Evolutionary conservation across 805 yeast species (phyloP), one percentile per base, ranked within the genome.

Genomic region (Hanseniaspora vineae): DNA sequence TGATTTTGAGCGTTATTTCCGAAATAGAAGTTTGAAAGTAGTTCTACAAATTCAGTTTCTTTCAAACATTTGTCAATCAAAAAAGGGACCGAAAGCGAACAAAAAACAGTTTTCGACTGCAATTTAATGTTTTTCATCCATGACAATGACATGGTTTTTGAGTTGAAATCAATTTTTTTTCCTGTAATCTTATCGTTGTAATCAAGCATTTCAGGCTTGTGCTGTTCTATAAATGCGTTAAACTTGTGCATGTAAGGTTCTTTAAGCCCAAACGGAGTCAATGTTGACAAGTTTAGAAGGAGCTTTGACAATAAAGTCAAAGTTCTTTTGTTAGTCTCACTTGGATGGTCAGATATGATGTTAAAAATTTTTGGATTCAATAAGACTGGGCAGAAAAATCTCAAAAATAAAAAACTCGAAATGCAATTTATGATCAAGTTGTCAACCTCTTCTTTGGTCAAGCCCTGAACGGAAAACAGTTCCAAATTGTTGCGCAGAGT

Each of bases 321-420:
- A 0, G 95, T 83, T 50, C 95, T 71, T 53, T 87, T 89, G 1
- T 80, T 71, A 11, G 71, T 70, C 1, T 88, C 86, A 9, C 79
- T 72, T 50, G 87, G 86, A 54, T 84, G 90, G 35, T 75, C 70
- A 46, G 76, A 72, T 0, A 86, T 76, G 45, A 92, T 67, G 51
- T 80, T 79, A 61, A 87, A 88, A 44, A 89, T 63, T 56, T 86
- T 87, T 0, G 98, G 98, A 57, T 87, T 89, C 58, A 92, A 66
- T 31, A 90, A 75, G 0, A 96, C 95, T 0, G 98, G 97, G 56
- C 96, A 88, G 53, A 88, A 75, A 62, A 81, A 85, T 50, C 96
- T 69, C 50, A 90, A 66, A 60, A 90, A 92, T 12, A 90, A 66
- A 56, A 92, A 84, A 0, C 96, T 88, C 18, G 92, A 76, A 32